Evolutionary conservation across 2,329 filamentous ascomycete genomes (phyloP).

Genomic region (Grosmannia clavigera): DNA sequence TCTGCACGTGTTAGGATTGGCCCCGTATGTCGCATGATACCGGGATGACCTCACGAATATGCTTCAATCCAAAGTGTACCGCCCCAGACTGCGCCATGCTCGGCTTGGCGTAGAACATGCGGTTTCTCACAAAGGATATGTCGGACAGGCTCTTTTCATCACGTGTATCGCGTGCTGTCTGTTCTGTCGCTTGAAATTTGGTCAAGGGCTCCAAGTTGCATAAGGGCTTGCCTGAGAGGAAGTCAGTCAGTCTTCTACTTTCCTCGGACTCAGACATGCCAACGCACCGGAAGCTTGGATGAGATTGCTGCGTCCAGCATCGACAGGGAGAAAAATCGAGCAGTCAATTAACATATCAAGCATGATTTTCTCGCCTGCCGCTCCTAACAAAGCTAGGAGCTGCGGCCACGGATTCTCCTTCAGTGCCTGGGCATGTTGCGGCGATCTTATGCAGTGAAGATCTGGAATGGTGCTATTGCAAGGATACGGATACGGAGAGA

Average conservation of each 20-base stretch:
- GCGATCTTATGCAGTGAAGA: conserved; percentile 50
- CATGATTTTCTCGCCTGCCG: conserved; percentile 65
- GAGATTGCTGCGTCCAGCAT: conserved; percentile 50
- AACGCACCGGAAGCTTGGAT: conserved; percentile 64
- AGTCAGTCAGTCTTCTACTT: not conserved
- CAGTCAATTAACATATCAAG: conserved; percentile 64
- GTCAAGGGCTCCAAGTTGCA: conserved; percentile 1
- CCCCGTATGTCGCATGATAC: not conserved
- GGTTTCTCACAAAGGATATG: conserved; percentile 66
- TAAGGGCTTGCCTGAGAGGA: conserved; percentile 6
- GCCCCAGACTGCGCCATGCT: conserved; percentile 54
- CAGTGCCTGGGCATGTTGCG: conserved; percentile 56
- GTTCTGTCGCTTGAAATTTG: not conserved
- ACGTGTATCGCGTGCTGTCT: not conserved
- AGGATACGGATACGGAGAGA: not conserved
- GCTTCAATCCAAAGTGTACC: conserved; percentile 63
- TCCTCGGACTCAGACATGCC: not conserved
- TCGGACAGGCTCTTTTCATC: conserved; percentile 32
- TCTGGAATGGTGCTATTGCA: conserved; percentile 43
- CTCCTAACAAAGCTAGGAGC: conserved; percentile 61
- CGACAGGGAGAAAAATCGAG: conserved; percentile 58
- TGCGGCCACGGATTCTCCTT: conserved; percentile 64
- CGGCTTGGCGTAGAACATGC: conserved; percentile 76
- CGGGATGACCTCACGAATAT: conserved; percentile 54
- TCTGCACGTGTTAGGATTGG: conserved; percentile 36